Evolutionary conservation across 768 basidiomycete species (phyloP).

Genomic region (Hirschioporus abietinus): DNA sequence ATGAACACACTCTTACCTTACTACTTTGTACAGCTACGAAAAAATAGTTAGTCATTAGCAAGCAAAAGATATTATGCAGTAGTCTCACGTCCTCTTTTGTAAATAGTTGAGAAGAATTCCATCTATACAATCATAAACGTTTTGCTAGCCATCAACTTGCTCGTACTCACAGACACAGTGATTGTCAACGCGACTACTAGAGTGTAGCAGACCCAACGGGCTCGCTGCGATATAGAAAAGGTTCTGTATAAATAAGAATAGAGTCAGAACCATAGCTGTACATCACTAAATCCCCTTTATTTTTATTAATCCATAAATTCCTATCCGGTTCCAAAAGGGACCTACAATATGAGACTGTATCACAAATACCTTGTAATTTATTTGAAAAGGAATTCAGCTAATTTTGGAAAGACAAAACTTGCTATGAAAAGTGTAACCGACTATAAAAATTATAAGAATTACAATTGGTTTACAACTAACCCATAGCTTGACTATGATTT

Average conservation of each 20-base stretch:
- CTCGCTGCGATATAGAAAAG: neutral
- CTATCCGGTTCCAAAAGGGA: too few relatives aligned
- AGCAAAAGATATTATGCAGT: neutral
- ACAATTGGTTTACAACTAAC: too few relatives aligned
- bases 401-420: too few relatives aligned
- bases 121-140: neutral
- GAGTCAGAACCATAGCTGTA: neutral
- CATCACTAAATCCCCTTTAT: too few relatives aligned
- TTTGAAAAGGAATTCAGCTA: too few relatives aligned
- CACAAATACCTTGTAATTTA: too few relatives aligned
- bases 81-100: neutral
- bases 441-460: too few relatives aligned
- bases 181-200: neutral
- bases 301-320: too few relatives aligned
- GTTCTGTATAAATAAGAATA: neutral
- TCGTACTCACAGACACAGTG: neutral
- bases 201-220: neutral
- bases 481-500: too few relatives aligned
- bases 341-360: too few relatives aligned
- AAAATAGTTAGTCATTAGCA: neutral
- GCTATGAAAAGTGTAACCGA: too few relatives aligned
- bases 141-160: neutral
- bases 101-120: slow-evolving; percentile 2
- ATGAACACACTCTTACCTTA: neutral
- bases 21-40: neutral